These are phyloP conservation scores for Coemansia javaensis DNA, from an alignment of 192 early-diverging fungal genomes.

Conservation along the genomic window DNA sequence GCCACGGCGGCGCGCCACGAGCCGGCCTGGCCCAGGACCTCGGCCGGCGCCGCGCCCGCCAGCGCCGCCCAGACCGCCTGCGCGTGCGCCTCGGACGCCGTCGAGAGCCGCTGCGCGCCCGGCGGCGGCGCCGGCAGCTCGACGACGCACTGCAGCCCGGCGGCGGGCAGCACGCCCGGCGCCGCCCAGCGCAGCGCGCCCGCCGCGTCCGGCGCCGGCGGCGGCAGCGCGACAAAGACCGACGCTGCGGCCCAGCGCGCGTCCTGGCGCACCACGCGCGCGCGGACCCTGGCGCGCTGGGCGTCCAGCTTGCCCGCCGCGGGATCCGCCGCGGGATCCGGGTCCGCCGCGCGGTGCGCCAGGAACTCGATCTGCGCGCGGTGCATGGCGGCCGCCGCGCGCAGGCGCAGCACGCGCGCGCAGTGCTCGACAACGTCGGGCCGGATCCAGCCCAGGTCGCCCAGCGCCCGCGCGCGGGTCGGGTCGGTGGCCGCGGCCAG, in stretches of 20 bases:
- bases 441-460: conserved; percentile 14
- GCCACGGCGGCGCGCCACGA: conserved; percentile 17
- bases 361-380: conserved; percentile 8
- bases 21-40: conserved; percentile 9
- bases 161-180: conserved; percentile 9
- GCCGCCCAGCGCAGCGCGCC: not conserved
- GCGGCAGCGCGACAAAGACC: conserved; percentile 7
- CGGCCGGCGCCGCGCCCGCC: not conserved
- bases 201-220: not conserved
- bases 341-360: not conserved
- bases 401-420: conserved; percentile 17
- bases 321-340: not conserved
- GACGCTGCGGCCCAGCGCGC: conserved; percentile 16
- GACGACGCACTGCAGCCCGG: conserved; percentile 37
- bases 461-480: not conserved
- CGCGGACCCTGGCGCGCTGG: conserved; percentile 6
- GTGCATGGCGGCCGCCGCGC: conserved; percentile 17
- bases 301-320: conserved; percentile 9
- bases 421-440: conserved; percentile 36
- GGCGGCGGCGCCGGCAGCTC: not conserved
- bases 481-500: conserved; percentile 13
- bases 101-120: not conserved
- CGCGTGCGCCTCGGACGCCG: conserved; percentile 21
- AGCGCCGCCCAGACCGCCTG: conserved; percentile 13
- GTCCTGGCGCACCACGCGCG: conserved; percentile 23